phyloP scores from a whole-genome alignment of 2,329 filamentous ascomycete species.

The Shiraia sp. region DNA sequence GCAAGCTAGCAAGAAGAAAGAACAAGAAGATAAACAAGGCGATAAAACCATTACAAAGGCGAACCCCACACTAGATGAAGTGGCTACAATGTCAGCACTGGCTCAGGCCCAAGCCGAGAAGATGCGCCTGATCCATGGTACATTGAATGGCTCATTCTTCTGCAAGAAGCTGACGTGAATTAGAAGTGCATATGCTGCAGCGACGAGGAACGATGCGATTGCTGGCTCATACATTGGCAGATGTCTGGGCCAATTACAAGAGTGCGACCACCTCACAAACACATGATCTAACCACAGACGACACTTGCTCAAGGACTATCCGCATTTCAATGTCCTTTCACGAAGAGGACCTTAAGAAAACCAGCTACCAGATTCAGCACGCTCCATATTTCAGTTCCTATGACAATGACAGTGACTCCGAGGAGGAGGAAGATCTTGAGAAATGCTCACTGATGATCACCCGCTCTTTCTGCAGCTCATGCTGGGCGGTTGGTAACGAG shows the following conservation, averaged over 20 bases:
- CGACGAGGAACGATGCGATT: no score
- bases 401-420: neutral
- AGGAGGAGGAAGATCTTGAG: neutral
- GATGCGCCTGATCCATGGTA: no score
- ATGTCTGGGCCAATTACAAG: slow-evolving; percentile 7
- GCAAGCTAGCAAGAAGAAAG: neutral
- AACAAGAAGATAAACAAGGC: neutral
- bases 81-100: no score
- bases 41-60: neutral
- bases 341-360: neutral
- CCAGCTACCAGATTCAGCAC: no score
- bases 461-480: neutral
- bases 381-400: neutral
- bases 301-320: slow-evolving; percentile 4
- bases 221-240: neutral
- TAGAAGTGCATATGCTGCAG: no score
- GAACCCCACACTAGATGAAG: no score
- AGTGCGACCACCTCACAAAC: neutral
- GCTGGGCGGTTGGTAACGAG: neutral
- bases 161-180: no score
- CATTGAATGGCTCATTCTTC: no score
- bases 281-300: slow-evolving; percentile 1
- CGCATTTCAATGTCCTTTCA: neutral
- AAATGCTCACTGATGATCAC: neutral
- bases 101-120: no score